Percentiles rank a stretch among this genome's conserved stretches.
Evolutionary conservation across 2,329 filamentous ascomycete species (phyloP).

Genomic region (Pseudogymnoascus sp.): DNA sequence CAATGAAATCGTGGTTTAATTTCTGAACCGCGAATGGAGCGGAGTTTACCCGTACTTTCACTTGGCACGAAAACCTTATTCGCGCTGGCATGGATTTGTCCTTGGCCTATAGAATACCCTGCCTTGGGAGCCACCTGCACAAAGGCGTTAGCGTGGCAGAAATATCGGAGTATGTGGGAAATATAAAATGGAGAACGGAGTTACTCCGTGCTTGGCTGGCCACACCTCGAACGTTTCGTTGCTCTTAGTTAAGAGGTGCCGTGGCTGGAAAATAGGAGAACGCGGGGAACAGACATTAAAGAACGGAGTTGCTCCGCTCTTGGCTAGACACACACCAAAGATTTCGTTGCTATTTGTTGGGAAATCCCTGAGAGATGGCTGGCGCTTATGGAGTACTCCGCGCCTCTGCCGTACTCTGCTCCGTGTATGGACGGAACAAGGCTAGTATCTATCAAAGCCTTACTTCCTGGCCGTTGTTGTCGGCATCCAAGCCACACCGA

Average conservation of each 20-base stretch:
- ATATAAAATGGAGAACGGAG: background rate
- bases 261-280: background rate
- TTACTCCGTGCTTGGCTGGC: background rate
- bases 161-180: background rate
- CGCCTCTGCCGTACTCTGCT: background rate
- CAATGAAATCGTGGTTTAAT: background rate
- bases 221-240: background rate
- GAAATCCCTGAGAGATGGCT: background rate
- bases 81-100: background rate
- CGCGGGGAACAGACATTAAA: background rate
- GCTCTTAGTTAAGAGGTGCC: background rate
- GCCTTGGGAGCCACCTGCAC: background rate
- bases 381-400: background rate
- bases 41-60: background rate
- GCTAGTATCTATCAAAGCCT: background rate
- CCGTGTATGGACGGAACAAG: background rate
- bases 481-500: background rate
- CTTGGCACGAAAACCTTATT: background rate
- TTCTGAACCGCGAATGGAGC: background rate
- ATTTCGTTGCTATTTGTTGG: background rate
- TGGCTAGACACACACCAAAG: background rate
- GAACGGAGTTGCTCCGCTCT: background rate
- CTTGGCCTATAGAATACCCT: background rate
- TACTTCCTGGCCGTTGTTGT: background rate
- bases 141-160: background rate